phyloP scores from a whole-genome alignment of 495 filamentous ascomycete species.

The Cenococcum geophilum region DNA sequence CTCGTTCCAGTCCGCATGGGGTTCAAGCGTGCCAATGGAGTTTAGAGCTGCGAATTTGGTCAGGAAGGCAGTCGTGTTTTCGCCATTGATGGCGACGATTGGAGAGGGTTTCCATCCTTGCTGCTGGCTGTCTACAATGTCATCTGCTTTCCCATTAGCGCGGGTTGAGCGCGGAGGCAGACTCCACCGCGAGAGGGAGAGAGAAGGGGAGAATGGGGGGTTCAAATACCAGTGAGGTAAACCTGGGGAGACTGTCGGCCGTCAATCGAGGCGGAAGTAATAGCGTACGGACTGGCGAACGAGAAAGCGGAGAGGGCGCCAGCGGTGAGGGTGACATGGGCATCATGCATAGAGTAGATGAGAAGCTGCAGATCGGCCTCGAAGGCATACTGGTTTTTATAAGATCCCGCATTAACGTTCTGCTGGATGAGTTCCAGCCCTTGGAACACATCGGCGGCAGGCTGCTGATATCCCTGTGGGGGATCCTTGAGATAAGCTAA shows the following conservation, averaged over 20 bases:
- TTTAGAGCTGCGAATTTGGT: conserved; percentile 41
- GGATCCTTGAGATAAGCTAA: conserved; percentile 44
- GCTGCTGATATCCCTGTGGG: conserved; percentile 38
- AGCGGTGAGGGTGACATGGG: conserved; percentile 40
- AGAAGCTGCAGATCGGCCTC: conserved; percentile 43
- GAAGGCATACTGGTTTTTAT: conserved; percentile 47
- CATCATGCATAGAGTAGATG: conserved; percentile 43
- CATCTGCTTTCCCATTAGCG: too few relatives aligned
- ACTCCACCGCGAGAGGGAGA: too few relatives aligned
- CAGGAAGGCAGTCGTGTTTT: conserved; percentile 33
- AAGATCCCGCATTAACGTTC: conserved; percentile 37
- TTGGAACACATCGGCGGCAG: conserved; percentile 40
- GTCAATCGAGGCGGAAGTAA: conserved; percentile 46
- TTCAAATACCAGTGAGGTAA: too few relatives aligned
- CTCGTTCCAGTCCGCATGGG: conserved; percentile 47
- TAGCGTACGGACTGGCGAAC: conserved; percentile 41
- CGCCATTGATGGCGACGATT: neutral
- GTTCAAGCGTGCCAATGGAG: conserved; percentile 41
- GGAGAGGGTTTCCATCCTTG: neutral
- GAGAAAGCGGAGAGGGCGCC: conserved; percentile 42
- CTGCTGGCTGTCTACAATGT: neutral
- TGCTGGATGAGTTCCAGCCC: conserved; percentile 40
- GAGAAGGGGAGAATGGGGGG: too few relatives aligned
- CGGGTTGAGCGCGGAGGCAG: too few relatives aligned
- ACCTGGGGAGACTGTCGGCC: neutral